Base-by-base conservation (phyloP, 805 yeast species). In the Ogataea nitratoaversa region DNA sequence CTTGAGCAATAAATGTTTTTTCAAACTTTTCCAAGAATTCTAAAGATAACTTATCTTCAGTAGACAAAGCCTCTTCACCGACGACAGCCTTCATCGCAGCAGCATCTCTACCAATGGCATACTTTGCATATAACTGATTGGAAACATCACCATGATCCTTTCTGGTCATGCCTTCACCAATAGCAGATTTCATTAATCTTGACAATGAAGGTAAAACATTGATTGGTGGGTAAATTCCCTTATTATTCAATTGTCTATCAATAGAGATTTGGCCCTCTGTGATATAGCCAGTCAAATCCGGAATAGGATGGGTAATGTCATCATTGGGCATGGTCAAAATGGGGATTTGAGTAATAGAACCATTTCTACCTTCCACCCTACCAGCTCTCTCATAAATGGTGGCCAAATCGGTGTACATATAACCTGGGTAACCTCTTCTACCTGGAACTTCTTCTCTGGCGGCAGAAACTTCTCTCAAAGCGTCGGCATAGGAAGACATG, bases 381-480 rank as follows among this genome's bases (percentile, higher is more conserved):
- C 99, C 99, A 34, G 99, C 99, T 76, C 99, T 87, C 74, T 93
- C 99, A 68, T 93, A 93, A 60, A 93, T 89, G 38, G 98, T 93
- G 37, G 98, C 87, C 75, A 93, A 87, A 83, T 93, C 99, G 35
- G 99, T 93, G 73, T 93, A 93, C 99, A 93, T 93, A 69, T 93
- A 93, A 85, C 99, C 99, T 50, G 99, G 99, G 70, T 93, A 93
- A 76, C 99, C 99, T 82, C 99, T 89, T 79, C 99, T 89, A 77
- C 99, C 99, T 63, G 99, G 99, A 34, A 93, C 99, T 72, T 95
- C 99, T 71, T 93, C 99, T 77, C 99, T 89, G 36, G 99, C 99
- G 47, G 99, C 99, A 49, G 97, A 89, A 37, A 93, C 99, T 74
- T 93, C 99, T 82, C 99, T 90, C 63, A 93, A 74, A 30, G 99